Percentiles rank a stretch among this genome's conserved stretches.
Conservation (phyloP, 2,329 filamentous ascomycete genomes). For the Parafenestella ontariensis region DNA sequence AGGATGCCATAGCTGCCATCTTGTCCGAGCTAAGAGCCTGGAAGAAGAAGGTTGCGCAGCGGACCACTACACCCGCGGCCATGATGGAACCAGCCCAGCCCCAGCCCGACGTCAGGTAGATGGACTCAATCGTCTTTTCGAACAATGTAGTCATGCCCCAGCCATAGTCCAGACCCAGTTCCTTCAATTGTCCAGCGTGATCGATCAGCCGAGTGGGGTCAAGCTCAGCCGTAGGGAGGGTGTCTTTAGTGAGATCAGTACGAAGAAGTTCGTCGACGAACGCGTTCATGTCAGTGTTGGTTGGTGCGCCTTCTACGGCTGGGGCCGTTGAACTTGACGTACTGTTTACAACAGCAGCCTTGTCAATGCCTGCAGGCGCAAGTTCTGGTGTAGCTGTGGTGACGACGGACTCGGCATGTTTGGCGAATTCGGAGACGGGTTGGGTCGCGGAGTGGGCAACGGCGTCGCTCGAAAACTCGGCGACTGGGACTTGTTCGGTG, state of each 20-base stretch:
- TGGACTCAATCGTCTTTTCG: conserved; percentile 79
- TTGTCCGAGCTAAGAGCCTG: conserved; percentile 68
- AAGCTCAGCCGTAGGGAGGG: conserved; percentile 21
- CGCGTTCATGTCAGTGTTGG: conserved; percentile 15
- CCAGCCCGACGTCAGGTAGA: conserved; percentile 76
- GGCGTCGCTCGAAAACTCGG: conserved; percentile 25
- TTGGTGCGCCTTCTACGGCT: conserved; percentile 9
- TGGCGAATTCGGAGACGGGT: conserved; percentile 12
- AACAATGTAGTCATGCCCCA: conserved; percentile 77
- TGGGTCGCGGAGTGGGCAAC: background rate
- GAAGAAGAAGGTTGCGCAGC: conserved; percentile 67
- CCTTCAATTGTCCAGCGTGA: conserved; percentile 80
- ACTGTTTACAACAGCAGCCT: conserved; percentile 31
- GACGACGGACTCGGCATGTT: conserved; percentile 27
- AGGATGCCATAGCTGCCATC: conserved; percentile 65
- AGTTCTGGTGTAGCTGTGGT: conserved; percentile 43
- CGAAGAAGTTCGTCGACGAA: conserved; percentile 35
- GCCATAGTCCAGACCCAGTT: conserved; percentile 86
- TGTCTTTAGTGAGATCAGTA: conserved; percentile 16
- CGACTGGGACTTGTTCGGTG: conserved; percentile 22
- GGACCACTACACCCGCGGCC: conserved; percentile 68
- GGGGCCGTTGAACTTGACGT: conserved; percentile 23
- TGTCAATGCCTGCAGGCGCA: conserved; percentile 47
- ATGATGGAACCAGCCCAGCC: conserved; percentile 85
- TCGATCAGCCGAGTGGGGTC: conserved; percentile 69